These are phyloP conservation scores for Paraleonurus japonicus DNA, from an alignment of 257 asterid genomes.

Conservation along the genomic window DNA sequence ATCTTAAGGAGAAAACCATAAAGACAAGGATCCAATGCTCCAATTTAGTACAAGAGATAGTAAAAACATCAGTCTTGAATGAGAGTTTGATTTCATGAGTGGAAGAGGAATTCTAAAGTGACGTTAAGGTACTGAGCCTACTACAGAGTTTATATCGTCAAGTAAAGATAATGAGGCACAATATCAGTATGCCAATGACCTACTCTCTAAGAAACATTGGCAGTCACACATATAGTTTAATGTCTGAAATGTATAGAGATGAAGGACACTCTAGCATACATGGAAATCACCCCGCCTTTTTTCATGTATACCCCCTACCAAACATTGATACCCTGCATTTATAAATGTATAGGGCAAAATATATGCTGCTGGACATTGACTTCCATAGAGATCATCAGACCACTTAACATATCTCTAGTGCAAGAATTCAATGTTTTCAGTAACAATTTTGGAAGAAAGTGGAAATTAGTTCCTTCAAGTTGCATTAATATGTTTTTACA, in stretches of 20 bases:
- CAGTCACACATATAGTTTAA: not conserved
- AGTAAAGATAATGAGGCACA: not conserved
- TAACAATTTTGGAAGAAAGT: not conserved
- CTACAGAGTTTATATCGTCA: not conserved
- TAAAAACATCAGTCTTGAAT: not conserved
- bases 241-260: not conserved
- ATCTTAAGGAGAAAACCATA: constrained; percentile 25
- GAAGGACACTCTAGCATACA: not conserved
- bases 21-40: not conserved
- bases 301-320: not conserved
- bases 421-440: not conserved
- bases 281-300: not conserved
- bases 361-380: not conserved
- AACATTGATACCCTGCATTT: not conserved
- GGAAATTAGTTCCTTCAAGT: constrained; percentile 4
- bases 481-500: not conserved
- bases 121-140: not conserved
- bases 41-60: not conserved
- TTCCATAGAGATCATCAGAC: not conserved
- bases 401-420: not conserved
- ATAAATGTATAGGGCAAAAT: not conserved
- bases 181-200: not conserved
- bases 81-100: not conserved
- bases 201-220: not conserved
- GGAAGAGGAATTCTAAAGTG: not conserved